phyloP scores from a whole-genome alignment of 2,329 filamentous ascomycete genomes.

The Calonectria multiphialidica region DNA sequence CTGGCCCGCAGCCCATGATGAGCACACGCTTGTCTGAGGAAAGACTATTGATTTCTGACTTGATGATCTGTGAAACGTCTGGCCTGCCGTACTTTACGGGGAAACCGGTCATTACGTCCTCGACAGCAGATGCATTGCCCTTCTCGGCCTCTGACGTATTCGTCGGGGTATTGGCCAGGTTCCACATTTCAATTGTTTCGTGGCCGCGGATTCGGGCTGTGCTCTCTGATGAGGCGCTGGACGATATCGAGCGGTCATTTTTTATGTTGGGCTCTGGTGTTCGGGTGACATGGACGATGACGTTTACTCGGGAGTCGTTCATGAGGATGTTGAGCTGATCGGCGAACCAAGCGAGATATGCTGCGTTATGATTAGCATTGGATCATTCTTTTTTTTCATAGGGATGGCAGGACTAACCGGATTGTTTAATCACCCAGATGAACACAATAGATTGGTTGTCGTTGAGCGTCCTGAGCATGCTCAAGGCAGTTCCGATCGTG shows the following conservation, averaged over 20 bases:
- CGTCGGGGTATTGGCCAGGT: not conserved
- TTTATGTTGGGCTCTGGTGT: conserved; percentile 25
- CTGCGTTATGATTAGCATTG: conserved; percentile 37
- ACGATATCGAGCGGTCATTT: conserved; percentile 18
- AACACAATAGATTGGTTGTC: conserved; percentile 49
- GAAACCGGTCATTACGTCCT: conserved; percentile 12
- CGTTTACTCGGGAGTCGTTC: conserved; percentile 44
- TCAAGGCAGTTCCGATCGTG: conserved; percentile 55
- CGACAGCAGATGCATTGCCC: conserved; percentile 23
- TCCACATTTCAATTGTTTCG: conserved; percentile 25
- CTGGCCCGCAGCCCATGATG: conserved; percentile 62
- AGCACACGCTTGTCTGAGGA: conserved; percentile 49
- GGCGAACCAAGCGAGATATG: conserved; percentile 53
- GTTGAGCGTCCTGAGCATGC: conserved; percentile 47
- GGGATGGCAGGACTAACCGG: conserved; percentile 43
- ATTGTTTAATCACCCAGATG: conserved; percentile 54
- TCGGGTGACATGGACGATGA: conserved; percentile 52
- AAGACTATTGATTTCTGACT: conserved; percentile 43
- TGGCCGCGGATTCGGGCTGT: not conserved
- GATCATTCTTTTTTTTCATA: rapidly evolving
- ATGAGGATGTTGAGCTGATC: conserved; percentile 49
- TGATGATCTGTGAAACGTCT: conserved; percentile 51
- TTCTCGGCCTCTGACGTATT: conserved; percentile 27
- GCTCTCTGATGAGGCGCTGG: conserved; percentile 27
- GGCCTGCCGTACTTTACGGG: conserved; percentile 50